Evolutionary conservation across 108 stramenopile species (phyloP), one percentile per base, ranked within the genome.

Genomic region (Stephanodiscus minutulus): DNA sequence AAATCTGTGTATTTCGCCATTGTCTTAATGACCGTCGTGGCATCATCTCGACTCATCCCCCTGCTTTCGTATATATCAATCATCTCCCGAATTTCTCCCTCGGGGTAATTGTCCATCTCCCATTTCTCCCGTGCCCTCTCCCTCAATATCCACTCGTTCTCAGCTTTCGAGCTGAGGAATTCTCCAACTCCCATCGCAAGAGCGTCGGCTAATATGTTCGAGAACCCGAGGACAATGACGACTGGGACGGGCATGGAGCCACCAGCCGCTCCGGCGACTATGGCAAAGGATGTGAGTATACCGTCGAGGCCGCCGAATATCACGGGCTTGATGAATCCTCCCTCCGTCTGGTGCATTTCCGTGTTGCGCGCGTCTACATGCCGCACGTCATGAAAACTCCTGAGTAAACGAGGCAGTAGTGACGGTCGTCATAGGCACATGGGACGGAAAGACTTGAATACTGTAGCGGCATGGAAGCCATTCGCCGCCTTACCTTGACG

Each of bases 221-320:
- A 87, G 61, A 98, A 97, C 22, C 98, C 98, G 3, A 99, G 85
- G 62, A 98, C 87, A n/a, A 99, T 85, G 18, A 99, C 91, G 9
- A 97, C 96, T 21, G 82, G 76, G 1, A 85, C 54, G 64, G 86
- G 70, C 65, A 98, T 71, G 8, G 80, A 77, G 0, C 97, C 97
- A 21, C 98, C 98, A 5, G 97, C 95, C 9, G 97, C 94, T 11
- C 96, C 98, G n/a, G 97, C 92, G 11, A 99, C 96, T 72, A 99
- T 97, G 53, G 97, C 97, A 69, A 99, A 98, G 22, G 95, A 91
- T 18, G 98, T 98, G 50, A 99, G 80, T 65, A 99, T 97, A 1
- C 98, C 98, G 73, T 99, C 98, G 36, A 98, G 86, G 33, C 98
- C 98, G 39, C 98, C 98, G 79, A 99, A 99, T 47, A 99, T 96